Evolutionary conservation across 768 basidiomycete genomes (phyloP).

Genomic region (Lyophyllum decastes): DNA sequence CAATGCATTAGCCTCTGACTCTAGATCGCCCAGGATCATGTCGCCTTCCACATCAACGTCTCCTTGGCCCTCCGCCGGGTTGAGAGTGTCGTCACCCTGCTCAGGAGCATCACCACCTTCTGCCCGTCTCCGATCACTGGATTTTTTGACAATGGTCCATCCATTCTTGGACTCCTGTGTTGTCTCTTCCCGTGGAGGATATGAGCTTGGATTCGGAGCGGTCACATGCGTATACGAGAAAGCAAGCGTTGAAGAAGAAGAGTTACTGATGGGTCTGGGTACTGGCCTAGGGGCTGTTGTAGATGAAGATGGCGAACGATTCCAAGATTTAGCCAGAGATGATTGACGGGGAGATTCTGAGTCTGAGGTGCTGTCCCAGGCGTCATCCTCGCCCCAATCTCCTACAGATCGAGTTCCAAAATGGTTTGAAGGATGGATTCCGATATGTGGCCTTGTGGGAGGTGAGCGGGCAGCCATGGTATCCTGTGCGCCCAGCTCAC

Average conservation of each 20-base stretch:
- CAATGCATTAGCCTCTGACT: constrained; percentile 46
- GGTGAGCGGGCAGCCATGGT: constrained; percentile 62
- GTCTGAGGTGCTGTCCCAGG: constrained; percentile 84
- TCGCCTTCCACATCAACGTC: constrained; percentile 76
- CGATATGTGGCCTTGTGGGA: constrained; percentile 74
- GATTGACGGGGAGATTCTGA: constrained; percentile 66
- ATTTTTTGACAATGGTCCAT: constrained; percentile 74
- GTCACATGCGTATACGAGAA: constrained; percentile 83
- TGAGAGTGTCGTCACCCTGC: constrained; percentile 17
- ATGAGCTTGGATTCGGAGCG: constrained; percentile 75
- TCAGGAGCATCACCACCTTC: constrained; percentile 13
- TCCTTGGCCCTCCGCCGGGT: constrained; percentile 30
- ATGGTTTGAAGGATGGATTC: constrained; percentile 53
- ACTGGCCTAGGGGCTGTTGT: constrained; percentile 56
- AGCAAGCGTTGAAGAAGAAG: constrained; percentile 68
- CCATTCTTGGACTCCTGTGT: constrained; percentile 52
- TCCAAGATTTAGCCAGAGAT: constrained; percentile 49
- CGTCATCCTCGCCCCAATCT: constrained; percentile 86
- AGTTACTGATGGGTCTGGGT: constrained; percentile 44
- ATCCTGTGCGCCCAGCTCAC: constrained; percentile 8
- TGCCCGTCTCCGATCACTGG: constrained; percentile 25
- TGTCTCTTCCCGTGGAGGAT: constrained; percentile 56
- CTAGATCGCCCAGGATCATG: constrained; percentile 77
- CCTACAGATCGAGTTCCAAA: constrained; percentile 33
- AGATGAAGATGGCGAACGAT: constrained; percentile 31